Evolutionary conservation across 2,329 filamentous ascomycete genomes (phyloP).

Genomic region (Colletotrichum lindemuthianum): DNA sequence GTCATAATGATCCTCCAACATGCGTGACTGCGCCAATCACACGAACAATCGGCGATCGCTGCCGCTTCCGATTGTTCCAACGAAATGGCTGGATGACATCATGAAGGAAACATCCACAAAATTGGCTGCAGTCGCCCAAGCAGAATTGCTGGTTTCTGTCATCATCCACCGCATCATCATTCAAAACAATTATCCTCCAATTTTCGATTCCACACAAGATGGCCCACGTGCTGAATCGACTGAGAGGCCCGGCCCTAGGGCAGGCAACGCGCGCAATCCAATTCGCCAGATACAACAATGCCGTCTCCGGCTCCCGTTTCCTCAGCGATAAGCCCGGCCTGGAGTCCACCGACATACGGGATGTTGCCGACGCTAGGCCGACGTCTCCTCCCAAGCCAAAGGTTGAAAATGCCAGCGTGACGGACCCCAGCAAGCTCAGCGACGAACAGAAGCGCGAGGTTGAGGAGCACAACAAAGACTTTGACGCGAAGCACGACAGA

Average conservation of each 20-base stretch:
- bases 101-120: background rate
- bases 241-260: background rate
- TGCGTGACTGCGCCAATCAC: background rate
- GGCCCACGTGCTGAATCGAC: background rate
- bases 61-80: slow-evolving; percentile 1
- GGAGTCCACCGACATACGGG: slow-evolving; percentile 22
- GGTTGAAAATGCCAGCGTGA: slow-evolving; percentile 59
- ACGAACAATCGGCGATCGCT: slow-evolving; percentile 26
- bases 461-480: slow-evolving; percentile 67
- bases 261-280: background rate
- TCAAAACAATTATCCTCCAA: background rate
- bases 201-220: background rate
- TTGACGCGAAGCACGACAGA: slow-evolving; percentile 63
- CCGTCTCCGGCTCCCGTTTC: background rate
- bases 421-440: slow-evolving; percentile 50
- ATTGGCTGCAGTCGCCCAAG: background rate
- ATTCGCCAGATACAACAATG: background rate
- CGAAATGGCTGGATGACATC: slow-evolving; percentile 24
- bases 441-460: slow-evolving; percentile 66
- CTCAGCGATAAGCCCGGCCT: slow-evolving; percentile 30
- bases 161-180: no score
- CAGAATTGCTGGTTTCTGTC: no score
- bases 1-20: slow-evolving; percentile 8
- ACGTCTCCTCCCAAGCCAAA: slow-evolving; percentile 58
- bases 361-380: slow-evolving; percentile 18